A percentile compares a stretch with the other conserved stretches of the same genome.
phyloP scores from a whole-genome alignment of 495 filamentous ascomycete genomes.

The Neurospora tetraspora region DNA sequence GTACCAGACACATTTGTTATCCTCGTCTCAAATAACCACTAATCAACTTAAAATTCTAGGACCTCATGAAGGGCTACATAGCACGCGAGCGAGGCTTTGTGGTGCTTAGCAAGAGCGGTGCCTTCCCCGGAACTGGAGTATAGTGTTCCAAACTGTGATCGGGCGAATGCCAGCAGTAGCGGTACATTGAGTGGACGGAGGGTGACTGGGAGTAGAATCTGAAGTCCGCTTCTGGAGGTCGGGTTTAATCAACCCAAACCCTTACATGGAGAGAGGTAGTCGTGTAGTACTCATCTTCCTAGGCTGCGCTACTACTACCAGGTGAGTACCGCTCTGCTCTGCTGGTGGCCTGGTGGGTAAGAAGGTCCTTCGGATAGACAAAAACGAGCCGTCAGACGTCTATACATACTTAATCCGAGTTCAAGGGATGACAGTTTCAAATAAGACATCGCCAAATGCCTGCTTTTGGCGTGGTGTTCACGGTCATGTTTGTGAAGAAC shows the following conservation, averaged over 20 bases:
- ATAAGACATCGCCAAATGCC: background rate
- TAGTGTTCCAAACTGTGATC: slow-evolving; percentile 31
- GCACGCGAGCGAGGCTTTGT: slow-evolving; percentile 78
- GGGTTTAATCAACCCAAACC: background rate
- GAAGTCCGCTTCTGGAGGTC: background rate
- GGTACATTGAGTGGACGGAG: background rate
- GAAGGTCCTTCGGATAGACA: background rate
- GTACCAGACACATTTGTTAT: background rate
- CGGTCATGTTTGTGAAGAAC: background rate
- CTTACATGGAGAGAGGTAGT: background rate
- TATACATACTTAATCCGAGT: background rate
- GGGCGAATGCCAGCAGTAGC: background rate
- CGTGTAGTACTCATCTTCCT: too few relatives aligned
- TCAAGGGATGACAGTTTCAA: background rate
- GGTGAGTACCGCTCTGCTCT: background rate
- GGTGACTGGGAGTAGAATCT: background rate
- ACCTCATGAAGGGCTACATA: slow-evolving; percentile 96
- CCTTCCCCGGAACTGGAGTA: slow-evolving; percentile 92
- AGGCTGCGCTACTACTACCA: too few relatives aligned
- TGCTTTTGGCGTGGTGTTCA: background rate
- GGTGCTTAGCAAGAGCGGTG: slow-evolving; percentile 80
- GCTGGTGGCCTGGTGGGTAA: background rate
- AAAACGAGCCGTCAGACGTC: background rate
- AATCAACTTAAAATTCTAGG: slow-evolving; percentile 34
- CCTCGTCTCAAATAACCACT: background rate